Percentiles rank a stretch among this genome's conserved stretches.
Evolutionary conservation across 1,284 basidiomycete genomes (phyloP).

Genomic region (Tilletia setariae): DNA sequence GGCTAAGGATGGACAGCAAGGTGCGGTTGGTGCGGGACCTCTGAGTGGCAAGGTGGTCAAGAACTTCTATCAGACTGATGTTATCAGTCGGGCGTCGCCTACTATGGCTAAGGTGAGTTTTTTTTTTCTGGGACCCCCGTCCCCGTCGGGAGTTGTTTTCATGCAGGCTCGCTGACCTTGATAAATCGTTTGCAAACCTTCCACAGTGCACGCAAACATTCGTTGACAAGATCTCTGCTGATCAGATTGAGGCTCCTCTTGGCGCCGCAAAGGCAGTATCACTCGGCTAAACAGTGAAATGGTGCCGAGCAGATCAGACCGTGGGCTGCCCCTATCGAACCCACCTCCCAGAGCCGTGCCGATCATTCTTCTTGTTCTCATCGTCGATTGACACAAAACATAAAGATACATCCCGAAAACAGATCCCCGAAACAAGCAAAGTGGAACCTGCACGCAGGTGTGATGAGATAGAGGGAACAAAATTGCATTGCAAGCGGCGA

Average conservation of each 20-base stretch:
- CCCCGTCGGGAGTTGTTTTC: neutral
- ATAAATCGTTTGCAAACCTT: neutral
- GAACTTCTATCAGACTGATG: slow-evolving; percentile 96
- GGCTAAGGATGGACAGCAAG: neutral
- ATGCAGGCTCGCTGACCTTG: neutral
- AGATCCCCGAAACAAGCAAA: too few species aligned
- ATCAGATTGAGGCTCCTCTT: slow-evolving; percentile 16
- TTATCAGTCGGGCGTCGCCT: slow-evolving; percentile 59
- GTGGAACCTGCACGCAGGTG: too few species aligned
- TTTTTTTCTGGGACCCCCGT: neutral
- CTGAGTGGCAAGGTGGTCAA: slow-evolving; percentile 58
- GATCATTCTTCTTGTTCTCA: too few species aligned
- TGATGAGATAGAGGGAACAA: too few species aligned
- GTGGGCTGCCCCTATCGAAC: too few species aligned
- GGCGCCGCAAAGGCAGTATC: slow-evolving; percentile 11
- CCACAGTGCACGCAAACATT: slow-evolving; percentile 34
- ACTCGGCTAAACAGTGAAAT: neutral
- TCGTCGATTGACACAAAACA: too few species aligned
- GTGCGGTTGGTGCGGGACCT: neutral
- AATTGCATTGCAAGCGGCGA: too few species aligned
- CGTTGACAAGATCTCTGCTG: slow-evolving; percentile 31
- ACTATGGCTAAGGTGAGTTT: slow-evolving; percentile 48
- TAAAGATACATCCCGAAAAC: too few species aligned
- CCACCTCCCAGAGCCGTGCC: too few species aligned
- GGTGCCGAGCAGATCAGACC: too few species aligned